Conservation (phyloP, 2,329 filamentous ascomycete species). For the Lasiodiplodia gonubiensis region DNA sequence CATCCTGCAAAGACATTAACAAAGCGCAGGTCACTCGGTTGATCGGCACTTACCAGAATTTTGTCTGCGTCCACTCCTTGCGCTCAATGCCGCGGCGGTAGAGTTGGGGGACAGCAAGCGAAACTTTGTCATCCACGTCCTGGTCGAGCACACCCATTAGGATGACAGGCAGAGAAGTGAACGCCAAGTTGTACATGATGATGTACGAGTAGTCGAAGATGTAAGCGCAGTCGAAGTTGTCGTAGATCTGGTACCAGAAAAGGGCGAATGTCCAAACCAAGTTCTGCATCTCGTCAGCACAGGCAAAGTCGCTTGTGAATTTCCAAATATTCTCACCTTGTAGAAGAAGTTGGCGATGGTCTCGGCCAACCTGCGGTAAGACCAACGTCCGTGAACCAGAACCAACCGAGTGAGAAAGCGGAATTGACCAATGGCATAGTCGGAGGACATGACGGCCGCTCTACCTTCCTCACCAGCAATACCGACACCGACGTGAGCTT, state of each 20-base stretch:
- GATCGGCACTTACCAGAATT: constrained; percentile 81
- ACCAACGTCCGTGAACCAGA: constrained; percentile 92
- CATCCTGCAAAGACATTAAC: constrained; percentile 49
- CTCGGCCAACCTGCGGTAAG: constrained; percentile 91
- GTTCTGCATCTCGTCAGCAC: constrained; percentile 61
- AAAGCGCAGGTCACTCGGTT: background rate
- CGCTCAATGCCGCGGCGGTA: constrained; percentile 96
- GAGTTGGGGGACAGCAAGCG: constrained; percentile 90
- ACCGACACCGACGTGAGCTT: constrained; percentile 94
- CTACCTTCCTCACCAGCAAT: constrained; percentile 92
- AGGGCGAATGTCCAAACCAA: constrained; percentile 96
- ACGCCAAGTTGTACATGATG: constrained; percentile 92
- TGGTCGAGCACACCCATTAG: constrained; percentile 97
- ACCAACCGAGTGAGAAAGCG: constrained; percentile 83
- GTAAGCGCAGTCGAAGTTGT: constrained; percentile 95
- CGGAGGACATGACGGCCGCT: constrained; percentile 93
- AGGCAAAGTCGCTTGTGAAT: constrained; percentile 42
- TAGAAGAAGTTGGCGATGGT: constrained; percentile 99
- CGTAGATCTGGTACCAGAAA: constrained; percentile 97
- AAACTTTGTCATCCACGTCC: constrained; percentile 93
- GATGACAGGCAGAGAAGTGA: constrained; percentile 92
- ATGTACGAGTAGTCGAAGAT: constrained; percentile 99
- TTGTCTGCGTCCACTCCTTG: constrained; percentile 91
- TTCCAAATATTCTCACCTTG: constrained; percentile 58
- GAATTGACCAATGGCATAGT: constrained; percentile 95